Percentiles rank a stretch among this genome's conserved stretches.
Conservation (phyloP, 352 stramenopile species). For the Synura sp. region DNA sequence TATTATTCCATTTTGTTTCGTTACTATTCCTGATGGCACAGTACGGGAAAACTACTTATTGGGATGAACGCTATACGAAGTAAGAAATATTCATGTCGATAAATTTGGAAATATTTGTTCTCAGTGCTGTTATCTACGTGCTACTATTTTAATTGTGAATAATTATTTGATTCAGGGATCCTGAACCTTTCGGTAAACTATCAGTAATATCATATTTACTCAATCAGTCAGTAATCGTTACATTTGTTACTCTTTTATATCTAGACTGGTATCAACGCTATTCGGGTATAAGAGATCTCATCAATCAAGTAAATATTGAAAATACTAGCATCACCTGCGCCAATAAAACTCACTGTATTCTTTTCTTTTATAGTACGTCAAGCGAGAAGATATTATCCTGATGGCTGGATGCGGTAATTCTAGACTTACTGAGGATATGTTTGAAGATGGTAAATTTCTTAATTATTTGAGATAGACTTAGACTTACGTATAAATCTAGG, state of each 20-base stretch:
- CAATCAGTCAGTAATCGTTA: too few relatives aligned
- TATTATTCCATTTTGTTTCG: too few relatives aligned
- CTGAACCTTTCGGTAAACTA: slow-evolving; percentile 57
- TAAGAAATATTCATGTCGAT: slow-evolving; percentile 47
- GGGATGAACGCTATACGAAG: slow-evolving; percentile 89
- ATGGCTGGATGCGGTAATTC: slow-evolving; percentile 89
- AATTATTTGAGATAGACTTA: not conserved
- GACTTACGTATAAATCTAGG: slow-evolving; percentile 42
- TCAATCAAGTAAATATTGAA: slow-evolving; percentile 41
- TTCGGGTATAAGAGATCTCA: slow-evolving; percentile 54
- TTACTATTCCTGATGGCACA: slow-evolving; percentile 61
- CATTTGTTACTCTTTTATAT: too few relatives aligned
- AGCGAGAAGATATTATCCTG: slow-evolving; percentile 85
- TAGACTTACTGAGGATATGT: slow-evolving; percentile 88
- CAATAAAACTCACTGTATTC: slow-evolving; percentile 43
- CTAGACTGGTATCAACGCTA: slow-evolving; percentile 58
- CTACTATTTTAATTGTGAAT: not conserved
- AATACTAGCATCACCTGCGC: not conserved
- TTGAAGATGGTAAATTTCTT: slow-evolving; percentile 66
- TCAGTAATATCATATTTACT: too few relatives aligned
- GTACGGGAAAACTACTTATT: slow-evolving; percentile 86
- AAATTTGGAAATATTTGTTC: not conserved
- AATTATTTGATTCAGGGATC: slow-evolving; percentile 43
- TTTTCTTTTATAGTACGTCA: slow-evolving; percentile 73
- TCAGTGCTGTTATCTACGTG: not conserved